These are phyloP conservation scores for Insectozyma bohioensis DNA, from an alignment of 1,139 yeast species.

Conservation along the genomic window DNA sequence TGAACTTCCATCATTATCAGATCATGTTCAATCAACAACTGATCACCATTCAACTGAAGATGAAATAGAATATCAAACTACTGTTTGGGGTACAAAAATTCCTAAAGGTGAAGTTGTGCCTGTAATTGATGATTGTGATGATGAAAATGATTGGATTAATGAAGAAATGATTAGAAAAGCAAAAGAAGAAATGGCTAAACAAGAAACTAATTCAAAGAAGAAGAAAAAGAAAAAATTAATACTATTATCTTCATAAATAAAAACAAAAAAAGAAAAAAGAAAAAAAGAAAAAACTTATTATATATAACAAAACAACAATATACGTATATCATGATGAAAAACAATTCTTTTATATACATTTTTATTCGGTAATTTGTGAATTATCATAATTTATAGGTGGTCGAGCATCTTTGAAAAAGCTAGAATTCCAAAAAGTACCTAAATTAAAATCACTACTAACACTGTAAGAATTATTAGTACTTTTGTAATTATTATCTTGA, in stretches of 20 bases:
- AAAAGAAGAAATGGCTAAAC: conserved; percentile 43
- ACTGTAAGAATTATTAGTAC: too few species aligned
- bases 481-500: conserved; percentile 3
- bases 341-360: conserved; percentile 1
- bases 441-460: conserved; percentile 2
- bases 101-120: conserved; percentile 25
- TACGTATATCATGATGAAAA: conserved; percentile 1
- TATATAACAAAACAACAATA: conserved; percentile 4
- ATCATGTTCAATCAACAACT: conserved; percentile 4
- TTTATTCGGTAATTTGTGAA: conserved; percentile 14
- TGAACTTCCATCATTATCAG: conserved; percentile 10
- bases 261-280: too few species aligned
- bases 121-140: conserved; percentile 21
- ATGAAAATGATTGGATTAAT: conserved; percentile 44
- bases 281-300: too few species aligned
- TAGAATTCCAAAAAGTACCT: conserved; percentile 11
- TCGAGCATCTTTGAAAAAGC: conserved; percentile 12
- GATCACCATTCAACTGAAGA: conserved; percentile 11
- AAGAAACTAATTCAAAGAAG: conserved; percentile 35
- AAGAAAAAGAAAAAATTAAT: conserved; percentile 38
- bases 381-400: conserved; percentile 12
- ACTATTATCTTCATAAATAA: conserved; percentile 20
- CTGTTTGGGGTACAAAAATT: conserved; percentile 64
- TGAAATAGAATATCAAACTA: conserved; percentile 29
- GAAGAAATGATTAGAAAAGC: conserved; percentile 52